Conservation (phyloP, 2,329 filamentous ascomycete genomes). For the Eutypa lata region DNA sequence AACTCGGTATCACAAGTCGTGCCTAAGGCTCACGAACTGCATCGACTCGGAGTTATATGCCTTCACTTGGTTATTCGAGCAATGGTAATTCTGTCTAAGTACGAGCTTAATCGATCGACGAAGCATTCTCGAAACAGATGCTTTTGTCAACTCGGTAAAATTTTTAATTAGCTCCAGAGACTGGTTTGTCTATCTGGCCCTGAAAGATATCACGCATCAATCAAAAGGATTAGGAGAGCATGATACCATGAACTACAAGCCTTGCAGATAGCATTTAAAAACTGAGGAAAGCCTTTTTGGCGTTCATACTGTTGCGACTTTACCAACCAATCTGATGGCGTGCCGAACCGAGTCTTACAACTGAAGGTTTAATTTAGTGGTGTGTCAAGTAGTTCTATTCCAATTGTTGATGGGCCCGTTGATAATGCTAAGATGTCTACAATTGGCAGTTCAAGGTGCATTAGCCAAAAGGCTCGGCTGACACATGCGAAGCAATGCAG, state of each 20-base stretch:
- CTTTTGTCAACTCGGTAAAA: neutral
- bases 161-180: neutral
- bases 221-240: neutral
- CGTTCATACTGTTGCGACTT: neutral
- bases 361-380: neutral
- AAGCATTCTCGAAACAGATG: neutral
- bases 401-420: neutral
- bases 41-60: slow-evolving; percentile 1
- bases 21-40: neutral
- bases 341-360: neutral
- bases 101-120: neutral
- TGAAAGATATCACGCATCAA: neutral
- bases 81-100: neutral
- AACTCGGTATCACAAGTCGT: neutral
- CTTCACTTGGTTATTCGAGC: neutral
- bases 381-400: neutral
- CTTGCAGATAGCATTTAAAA: neutral
- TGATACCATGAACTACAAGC: neutral
- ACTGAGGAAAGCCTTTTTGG: neutral
- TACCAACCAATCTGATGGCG: neutral
- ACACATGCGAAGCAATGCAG: neutral
- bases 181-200: neutral
- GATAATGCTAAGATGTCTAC: neutral
- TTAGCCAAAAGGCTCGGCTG: neutral
- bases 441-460: neutral